Conservation (phyloP, 768 basidiomycete genomes). For the Tricholoma sp. region DNA sequence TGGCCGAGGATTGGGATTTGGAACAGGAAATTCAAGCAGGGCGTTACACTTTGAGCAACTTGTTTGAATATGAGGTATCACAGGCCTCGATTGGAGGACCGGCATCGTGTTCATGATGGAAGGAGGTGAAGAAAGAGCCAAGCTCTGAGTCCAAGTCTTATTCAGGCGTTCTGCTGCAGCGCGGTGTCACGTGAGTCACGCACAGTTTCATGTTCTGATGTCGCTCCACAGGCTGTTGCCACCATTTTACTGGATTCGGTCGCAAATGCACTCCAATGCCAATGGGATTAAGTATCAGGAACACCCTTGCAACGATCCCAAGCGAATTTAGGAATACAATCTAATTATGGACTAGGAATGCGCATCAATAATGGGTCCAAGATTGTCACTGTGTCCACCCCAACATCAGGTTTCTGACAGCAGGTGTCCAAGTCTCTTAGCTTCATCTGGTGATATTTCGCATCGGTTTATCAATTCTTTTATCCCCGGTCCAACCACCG, state of each 20-base stretch:
- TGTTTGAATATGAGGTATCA: slow-evolving; percentile 63
- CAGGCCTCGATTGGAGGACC: slow-evolving; percentile 57
- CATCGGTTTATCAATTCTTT: slow-evolving; percentile 7
- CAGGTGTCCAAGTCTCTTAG: not conserved
- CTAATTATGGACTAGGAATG: too few relatives aligned
- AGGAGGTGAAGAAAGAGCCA: slow-evolving; percentile 2
- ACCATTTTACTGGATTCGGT: too few relatives aligned
- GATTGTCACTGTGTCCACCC: too few relatives aligned
- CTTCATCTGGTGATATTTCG: slow-evolving; percentile 12
- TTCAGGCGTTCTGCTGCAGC: not conserved
- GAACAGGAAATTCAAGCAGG: slow-evolving; percentile 65
- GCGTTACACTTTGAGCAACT: slow-evolving; percentile 53
- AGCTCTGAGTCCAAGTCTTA: too few relatives aligned
- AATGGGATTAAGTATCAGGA: too few relatives aligned
- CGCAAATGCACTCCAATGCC: too few relatives aligned
- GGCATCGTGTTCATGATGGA: slow-evolving; percentile 45
- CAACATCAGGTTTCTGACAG: slow-evolving; percentile 3
- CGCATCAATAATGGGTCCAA: too few relatives aligned
- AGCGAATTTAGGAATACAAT: too few relatives aligned
- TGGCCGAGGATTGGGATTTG: slow-evolving; percentile 48
- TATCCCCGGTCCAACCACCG: slow-evolving; percentile 5
- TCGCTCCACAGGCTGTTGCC: too few relatives aligned
- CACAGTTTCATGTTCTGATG: too few relatives aligned
- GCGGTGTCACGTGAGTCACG: slow-evolving; percentile 6
- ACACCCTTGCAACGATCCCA: too few relatives aligned